Base-by-base conservation (phyloP, 2,329 filamentous ascomycete species). In the Fusarium pseudonygamai region DNA sequence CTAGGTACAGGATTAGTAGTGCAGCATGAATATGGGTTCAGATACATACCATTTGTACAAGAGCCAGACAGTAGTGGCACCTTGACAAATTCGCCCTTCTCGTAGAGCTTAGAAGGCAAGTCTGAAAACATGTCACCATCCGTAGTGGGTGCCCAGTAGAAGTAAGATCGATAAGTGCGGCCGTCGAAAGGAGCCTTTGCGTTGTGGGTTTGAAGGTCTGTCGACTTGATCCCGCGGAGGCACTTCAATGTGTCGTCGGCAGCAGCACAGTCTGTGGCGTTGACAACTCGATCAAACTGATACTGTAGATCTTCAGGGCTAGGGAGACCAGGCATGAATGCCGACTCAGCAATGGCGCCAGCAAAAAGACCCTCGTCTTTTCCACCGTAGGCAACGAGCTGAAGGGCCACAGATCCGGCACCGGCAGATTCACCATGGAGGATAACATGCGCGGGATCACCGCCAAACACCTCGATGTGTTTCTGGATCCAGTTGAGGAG, bases 371-470 rank as follows among this genome's bases (percentile, higher is more conserved):
- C 53, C 26, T 86, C 83, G 66, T 86, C 78, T 28, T 82, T 83
- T 16, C 84, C 85, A 30, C 82, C 83, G 66, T 86, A 84, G 3
- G 86, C 85, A 2, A 83, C 79, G 6, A 90, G 78, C 62, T 90
- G 88, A 68, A 89, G 82, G 7, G 85, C 84, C 2, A 91, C 88
- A 18, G 88, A 89, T 6, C 87, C 89, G 7, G 84, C 90, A 11
- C 90, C 90, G 5, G 90, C 88, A 6, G 88, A 91, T n/a, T 86
- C 85, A 6, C 90, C 89, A 69, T 90, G 87, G 52, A 92, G 86
- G 1, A 90, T 87, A 36, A 92, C 87, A 70, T 88, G 87, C 30
- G 84, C 77, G 1, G 88, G 87, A 71, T 91, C 86, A 2, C 90
- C 90, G 13, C 90, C 88, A 68, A 91, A 91, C 79, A 85, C 79